A percentile compares a stretch with the other conserved stretches of the same genome.
phyloP scores from a whole-genome alignment of 148 eudicot genomes.

The Rhododendron molle region DNA sequence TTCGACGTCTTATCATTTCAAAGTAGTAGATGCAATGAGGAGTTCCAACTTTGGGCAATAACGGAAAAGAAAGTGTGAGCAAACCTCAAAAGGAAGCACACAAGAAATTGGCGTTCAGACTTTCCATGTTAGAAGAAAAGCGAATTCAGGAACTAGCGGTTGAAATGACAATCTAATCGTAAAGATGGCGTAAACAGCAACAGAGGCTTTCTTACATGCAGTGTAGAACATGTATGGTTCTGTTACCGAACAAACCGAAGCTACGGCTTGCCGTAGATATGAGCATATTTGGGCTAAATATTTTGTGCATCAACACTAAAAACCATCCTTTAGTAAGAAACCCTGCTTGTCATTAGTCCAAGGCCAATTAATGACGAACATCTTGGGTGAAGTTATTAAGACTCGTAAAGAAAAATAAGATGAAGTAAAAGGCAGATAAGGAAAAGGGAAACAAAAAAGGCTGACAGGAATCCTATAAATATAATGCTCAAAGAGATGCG shows the following conservation, averaged over 20 bases:
- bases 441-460: not conserved
- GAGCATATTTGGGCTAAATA: not conserved
- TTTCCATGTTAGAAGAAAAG: not conserved
- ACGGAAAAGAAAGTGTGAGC: not conserved
- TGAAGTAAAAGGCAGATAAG: not conserved
- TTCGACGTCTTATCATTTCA: not conserved
- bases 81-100: not conserved
- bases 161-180: not conserved
- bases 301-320: not conserved
- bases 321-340: not conserved
- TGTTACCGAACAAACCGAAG: not conserved
- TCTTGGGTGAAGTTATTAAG: not conserved
- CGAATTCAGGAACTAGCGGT: not conserved
- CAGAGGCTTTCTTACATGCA: not conserved
- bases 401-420: not conserved
- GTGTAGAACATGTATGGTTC: not conserved
- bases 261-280: not conserved
- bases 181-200: not conserved
- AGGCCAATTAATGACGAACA: not conserved
- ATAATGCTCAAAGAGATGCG: not conserved
- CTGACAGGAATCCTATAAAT: not conserved
- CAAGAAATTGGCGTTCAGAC: not conserved
- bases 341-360: not conserved
- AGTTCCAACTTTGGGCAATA: not conserved
- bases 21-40: not conserved